A percentile compares a stretch with the other conserved stretches of the same genome.
Evolutionary conservation across 768 basidiomycete species (phyloP).

Genomic region (Leucogyrophana mollusca): DNA sequence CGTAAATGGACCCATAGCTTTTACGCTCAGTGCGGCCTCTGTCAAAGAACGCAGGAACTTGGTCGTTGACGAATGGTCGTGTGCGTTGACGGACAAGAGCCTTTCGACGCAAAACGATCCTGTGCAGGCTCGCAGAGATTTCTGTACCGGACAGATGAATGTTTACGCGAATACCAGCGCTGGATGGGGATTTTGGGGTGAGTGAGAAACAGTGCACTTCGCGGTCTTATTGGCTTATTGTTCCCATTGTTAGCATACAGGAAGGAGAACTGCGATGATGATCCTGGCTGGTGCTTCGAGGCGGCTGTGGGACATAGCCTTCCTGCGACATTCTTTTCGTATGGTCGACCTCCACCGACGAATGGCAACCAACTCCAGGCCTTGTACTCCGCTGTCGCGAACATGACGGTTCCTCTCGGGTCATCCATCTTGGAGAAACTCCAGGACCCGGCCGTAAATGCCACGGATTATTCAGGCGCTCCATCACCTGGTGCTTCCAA

Average conservation of each 20-base stretch:
- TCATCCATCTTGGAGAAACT: slow-evolving; percentile 9
- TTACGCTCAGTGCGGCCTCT: slow-evolving; percentile 26
- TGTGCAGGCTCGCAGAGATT: slow-evolving; percentile 42
- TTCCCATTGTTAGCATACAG: slow-evolving; percentile 44
- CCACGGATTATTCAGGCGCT: neutral
- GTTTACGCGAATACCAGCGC: slow-evolving; percentile 54
- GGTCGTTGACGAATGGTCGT: slow-evolving; percentile 53
- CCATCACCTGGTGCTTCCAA: too few species aligned
- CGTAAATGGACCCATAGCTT: slow-evolving; percentile 25
- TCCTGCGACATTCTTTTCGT: slow-evolving; percentile 58
- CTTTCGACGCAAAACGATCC: slow-evolving; percentile 46
- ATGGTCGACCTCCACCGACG: slow-evolving; percentile 28
- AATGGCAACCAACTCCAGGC: slow-evolving; percentile 21
- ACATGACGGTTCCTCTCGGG: slow-evolving; percentile 12
- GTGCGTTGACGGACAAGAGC: slow-evolving; percentile 48
- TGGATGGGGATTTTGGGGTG: slow-evolving; percentile 74
- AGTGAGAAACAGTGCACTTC: slow-evolving; percentile 19
- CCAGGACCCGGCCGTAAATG: neutral
- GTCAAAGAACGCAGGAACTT: slow-evolving; percentile 37
- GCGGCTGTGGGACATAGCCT: slow-evolving; percentile 55
- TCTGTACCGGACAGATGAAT: slow-evolving; percentile 59
- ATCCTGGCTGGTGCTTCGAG: slow-evolving; percentile 71
- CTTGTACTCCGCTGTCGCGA: slow-evolving; percentile 14
- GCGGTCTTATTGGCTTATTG: neutral
- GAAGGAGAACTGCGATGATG: slow-evolving; percentile 57